These are phyloP conservation scores for Aspergillus aculeatinus DNA, from an alignment of 2,329 filamentous ascomycete species.

Conservation along the genomic window DNA sequence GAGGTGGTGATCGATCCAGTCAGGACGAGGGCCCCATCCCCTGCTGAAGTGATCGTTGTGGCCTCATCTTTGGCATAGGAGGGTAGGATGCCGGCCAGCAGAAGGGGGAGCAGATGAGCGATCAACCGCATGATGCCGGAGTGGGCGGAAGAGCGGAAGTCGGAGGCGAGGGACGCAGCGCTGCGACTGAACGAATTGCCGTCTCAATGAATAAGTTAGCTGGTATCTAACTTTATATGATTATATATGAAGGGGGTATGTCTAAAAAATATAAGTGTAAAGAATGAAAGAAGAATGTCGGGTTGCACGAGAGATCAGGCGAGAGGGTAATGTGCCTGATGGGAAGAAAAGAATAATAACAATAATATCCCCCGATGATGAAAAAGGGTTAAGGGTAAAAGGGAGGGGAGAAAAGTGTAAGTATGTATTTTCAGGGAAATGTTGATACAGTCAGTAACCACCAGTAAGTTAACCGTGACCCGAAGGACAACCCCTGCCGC, in stretches of 20 bases:
- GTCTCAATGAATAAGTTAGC: no score
- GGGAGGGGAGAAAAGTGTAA: neutral
- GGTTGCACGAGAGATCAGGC: neutral
- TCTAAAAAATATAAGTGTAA: neutral
- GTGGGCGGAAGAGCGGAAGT: neutral
- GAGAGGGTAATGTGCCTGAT: neutral
- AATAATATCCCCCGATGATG: neutral
- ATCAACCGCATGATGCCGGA: conserved; percentile 13
- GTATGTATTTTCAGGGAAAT: neutral
- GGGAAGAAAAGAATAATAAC: no score
- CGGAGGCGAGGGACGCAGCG: neutral
- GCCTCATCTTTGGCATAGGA: conserved; percentile 11
- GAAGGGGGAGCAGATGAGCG: conserved; percentile 16
- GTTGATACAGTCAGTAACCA: neutral
- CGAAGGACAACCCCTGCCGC: neutral
- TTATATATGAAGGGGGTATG: neutral
- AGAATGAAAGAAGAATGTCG: neutral
- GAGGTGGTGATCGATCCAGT: conserved; percentile 25
- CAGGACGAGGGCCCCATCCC: conserved; percentile 20
- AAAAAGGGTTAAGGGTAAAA: neutral
- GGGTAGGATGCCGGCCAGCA: conserved; percentile 12
- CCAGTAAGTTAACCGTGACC: neutral
- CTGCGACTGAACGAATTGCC: neutral
- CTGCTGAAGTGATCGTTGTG: conserved; percentile 10
- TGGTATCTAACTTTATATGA: no score